These are phyloP conservation scores for Pyrenophora tritici-repentis DNA, from an alignment of 2,329 filamentous ascomycete species.

Conservation along the genomic window DNA sequence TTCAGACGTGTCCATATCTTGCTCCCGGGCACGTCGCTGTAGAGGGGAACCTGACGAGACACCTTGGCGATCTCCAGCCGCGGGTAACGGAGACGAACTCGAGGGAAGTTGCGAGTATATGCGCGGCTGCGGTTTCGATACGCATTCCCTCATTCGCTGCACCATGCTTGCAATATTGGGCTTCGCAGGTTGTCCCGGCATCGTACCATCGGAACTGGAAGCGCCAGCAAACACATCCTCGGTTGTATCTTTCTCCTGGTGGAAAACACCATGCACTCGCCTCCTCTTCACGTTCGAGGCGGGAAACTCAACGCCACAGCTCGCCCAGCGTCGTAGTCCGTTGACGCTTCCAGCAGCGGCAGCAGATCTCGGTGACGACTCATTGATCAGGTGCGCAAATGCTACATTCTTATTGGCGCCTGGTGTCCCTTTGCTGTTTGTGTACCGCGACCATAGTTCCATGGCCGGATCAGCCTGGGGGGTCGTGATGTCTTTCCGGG, in stretches of 20 bases:
- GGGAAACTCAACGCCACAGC: conserved; percentile 57
- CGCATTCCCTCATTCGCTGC: conserved; percentile 53
- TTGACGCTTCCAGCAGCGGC: conserved; percentile 53
- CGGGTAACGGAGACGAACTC: conserved; percentile 55
- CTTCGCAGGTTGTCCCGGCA: conserved; percentile 30
- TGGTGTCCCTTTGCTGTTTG: conserved; percentile 46
- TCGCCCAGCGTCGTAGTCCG: conserved; percentile 56
- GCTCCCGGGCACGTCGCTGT: conserved; percentile 30
- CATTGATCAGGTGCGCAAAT: conserved; percentile 52
- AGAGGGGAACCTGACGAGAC: conserved; percentile 37
- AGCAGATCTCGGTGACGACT: conserved; percentile 53
- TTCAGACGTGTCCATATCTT: conserved; percentile 13
- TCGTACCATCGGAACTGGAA: conserved; percentile 39
- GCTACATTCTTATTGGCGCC: conserved; percentile 45
- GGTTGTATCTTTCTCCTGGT: conserved; percentile 29
- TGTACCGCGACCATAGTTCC: conserved; percentile 55
- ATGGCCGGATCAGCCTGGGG: conserved; percentile 54
- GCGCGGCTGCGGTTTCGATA: conserved; percentile 37
- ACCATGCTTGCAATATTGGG: conserved; percentile 44
- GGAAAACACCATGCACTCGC: conserved; percentile 43
- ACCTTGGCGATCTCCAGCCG: conserved; percentile 25
- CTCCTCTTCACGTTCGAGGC: conserved; percentile 49
- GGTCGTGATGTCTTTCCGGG: conserved; percentile 43
- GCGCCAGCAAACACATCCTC: conserved; percentile 39
- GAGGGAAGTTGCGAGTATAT: conserved; percentile 44